Evolutionary conservation across 176 grass and related monocot species (phyloP), one percentile per base, ranked within the genome.

Genomic region (Aegilops longissima): DNA sequence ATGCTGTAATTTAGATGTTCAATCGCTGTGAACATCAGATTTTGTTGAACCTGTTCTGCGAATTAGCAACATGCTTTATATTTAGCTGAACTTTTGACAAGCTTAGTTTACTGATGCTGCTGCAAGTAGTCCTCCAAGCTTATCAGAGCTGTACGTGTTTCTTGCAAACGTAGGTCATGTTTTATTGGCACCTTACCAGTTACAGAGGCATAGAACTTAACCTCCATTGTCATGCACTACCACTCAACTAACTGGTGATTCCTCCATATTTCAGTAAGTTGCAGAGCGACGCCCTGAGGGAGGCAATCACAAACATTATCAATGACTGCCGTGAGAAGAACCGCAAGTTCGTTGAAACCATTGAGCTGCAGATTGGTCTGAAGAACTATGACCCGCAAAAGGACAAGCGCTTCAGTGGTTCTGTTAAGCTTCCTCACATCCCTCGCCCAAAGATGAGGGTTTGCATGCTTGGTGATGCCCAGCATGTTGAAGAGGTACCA

Each of bases 341-440:
- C 31, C 74, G 89, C 75, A 94, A 94, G 17, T 94, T 94, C 45
- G 52, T 61, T 29, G 89, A 94, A 79, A 92, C 92, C 12, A 78
- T 94, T 77, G 90, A 94, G 81, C 81, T 94, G 29, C 92, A 94
- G 87, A 94, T 94, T 86, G 89, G 90, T 0, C 73, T 94, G 38
- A 92, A 94, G 92, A 94, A 94, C 87, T 94, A 94, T 91, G 92
- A 94, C 59, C 92, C 92, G 3, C 92, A 94, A 61, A 94, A 94
- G 84, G 90, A 94, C 61, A 94, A 94, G 80, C 92, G 92, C 78
- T 94, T 94, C 72, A 91, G 89, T 80, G 92, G 92, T 17, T 79
- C 86, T 42, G 92, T 94, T 29, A 94, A 91, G 86, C 80, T 94
- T 12, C 89, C 89, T 30, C 89, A 94, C 73, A 91, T 94, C 84